Evolutionary conservation across 441 rosid genomes (phyloP).

Genomic region (Populus hybrid): DNA sequence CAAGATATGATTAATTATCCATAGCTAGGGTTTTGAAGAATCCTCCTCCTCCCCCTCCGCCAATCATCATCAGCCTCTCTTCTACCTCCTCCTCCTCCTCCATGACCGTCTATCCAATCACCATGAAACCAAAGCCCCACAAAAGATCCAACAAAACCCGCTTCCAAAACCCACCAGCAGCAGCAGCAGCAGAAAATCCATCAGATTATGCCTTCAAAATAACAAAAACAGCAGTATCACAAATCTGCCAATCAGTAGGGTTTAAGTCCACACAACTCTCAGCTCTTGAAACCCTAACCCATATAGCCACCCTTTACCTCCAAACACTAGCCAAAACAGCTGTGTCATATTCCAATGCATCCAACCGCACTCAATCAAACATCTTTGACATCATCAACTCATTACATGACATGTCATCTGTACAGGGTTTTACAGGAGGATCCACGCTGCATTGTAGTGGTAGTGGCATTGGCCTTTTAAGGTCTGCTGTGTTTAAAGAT

Average conservation of each 20-base stretch:
- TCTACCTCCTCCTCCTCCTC: neutral
- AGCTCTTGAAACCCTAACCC: slow-evolving; percentile 45
- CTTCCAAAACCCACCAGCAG: neutral
- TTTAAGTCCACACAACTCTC: slow-evolving; percentile 38
- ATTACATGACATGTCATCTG: slow-evolving; percentile 35
- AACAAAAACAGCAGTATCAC: slow-evolving; percentile 49
- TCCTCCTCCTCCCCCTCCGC: neutral
- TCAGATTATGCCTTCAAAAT: slow-evolving; percentile 34
- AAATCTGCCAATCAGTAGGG: slow-evolving; percentile 54
- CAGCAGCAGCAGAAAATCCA: slow-evolving; percentile 11
- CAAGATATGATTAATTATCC: neutral
- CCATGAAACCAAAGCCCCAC: slow-evolving; percentile 21
- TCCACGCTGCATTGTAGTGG: slow-evolving; percentile 26
- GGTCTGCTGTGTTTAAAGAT: slow-evolving; percentile 30
- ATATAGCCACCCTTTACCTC: slow-evolving; percentile 37
- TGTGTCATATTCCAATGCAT: slow-evolving; percentile 34
- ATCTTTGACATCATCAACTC: slow-evolving; percentile 46
- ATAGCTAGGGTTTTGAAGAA: slow-evolving; percentile 12
- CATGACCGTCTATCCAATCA: neutral
- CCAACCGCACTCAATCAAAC: slow-evolving; percentile 48
- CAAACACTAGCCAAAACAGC: slow-evolving; percentile 39
- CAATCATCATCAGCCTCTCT: neutral
- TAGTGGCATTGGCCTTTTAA: slow-evolving; percentile 20
- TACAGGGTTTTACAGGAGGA: slow-evolving; percentile 42
- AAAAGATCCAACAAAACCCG: neutral